Base-by-base conservation (phyloP, 192 early-diverging fungal species). In the Backusella tuberculispora region DNA sequence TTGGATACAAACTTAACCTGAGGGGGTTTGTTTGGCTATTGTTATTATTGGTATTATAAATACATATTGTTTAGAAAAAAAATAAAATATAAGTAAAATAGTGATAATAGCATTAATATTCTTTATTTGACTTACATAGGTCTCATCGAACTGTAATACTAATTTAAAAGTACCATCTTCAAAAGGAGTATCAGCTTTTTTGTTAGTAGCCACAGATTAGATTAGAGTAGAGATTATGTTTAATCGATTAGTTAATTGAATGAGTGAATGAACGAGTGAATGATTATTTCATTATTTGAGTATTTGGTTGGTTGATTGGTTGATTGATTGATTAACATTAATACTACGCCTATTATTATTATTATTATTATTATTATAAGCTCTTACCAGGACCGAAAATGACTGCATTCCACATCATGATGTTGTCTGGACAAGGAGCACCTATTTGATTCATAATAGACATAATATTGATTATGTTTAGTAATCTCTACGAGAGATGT, bases 361-460 rank as follows among this genome's bases (percentile, higher is more conserved):
- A 34, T 34, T 34, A 34, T 34, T 34, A 34, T 34, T 34, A 34
- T 34, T 34, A 34, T 34, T 34, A 34, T 34, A 34, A 34, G 2
- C 29, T 66, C 78, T 81, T 83, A 87, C 87, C 88, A 44, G 93
- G 93, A 15, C 94, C 98, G 84, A 99, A 99, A 80, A 99, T 99
- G n/a, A 99, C 97, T 14, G 97, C 98, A 78, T 99, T 98, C 98
- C 98, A 98, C 50, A 95, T 72, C 87, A 98, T 92, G 72, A 99
- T 98, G 80, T 99, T 99, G 87, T 99, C 97, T 1, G 94, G 87
- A 79, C 93, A 95, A 14, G 98, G 98, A 0, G 96, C 92, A 19
- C 97, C 98, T 12, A 91, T 91, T 95, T 90, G 41, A 93, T 87
- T 21, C 37, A 45, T 44, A 40, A 15, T 34, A 34, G 29, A 34